phyloP scores from a whole-genome alignment of 768 basidiomycete species.

The Amanita rubescens region DNA sequence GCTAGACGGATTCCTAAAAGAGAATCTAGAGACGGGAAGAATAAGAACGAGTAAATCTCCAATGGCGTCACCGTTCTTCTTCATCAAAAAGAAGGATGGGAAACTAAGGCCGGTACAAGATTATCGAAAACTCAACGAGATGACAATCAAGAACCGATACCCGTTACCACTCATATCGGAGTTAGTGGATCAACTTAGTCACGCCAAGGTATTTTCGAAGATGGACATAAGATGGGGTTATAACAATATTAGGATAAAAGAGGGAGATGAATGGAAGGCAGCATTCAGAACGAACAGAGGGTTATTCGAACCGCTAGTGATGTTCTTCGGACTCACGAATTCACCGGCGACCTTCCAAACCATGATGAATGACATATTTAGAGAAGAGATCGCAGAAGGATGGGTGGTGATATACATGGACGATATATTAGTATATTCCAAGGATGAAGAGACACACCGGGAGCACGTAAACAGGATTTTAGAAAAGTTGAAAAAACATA shows the following conservation, averaged over 20 bases:
- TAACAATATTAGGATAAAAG: constrained; percentile 33
- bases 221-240: constrained; percentile 34
- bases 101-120: background rate
- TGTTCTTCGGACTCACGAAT: constrained; percentile 29
- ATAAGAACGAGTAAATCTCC: background rate
- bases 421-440: background rate
- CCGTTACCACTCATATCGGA: constrained; percentile 15
- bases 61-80: background rate
- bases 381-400: no score
- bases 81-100: background rate
- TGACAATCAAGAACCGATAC: background rate
- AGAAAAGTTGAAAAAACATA: no score
- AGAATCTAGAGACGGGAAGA: background rate
- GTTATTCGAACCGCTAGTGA: constrained; percentile 33
- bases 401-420: no score
- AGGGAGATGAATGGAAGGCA: constrained; percentile 38
- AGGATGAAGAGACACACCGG: no score
- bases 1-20: background rate
- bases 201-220: constrained; percentile 22
- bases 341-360: constrained; percentile 18
- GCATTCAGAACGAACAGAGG: constrained; percentile 26
- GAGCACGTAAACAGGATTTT: background rate
- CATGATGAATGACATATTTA: constrained; percentile 35
- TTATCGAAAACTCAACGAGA: background rate
- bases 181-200: constrained; percentile 32